These are phyloP conservation scores for Diaporthe vaccinii DNA, from an alignment of 2,329 filamentous ascomycete genomes.

Conservation along the genomic window DNA sequence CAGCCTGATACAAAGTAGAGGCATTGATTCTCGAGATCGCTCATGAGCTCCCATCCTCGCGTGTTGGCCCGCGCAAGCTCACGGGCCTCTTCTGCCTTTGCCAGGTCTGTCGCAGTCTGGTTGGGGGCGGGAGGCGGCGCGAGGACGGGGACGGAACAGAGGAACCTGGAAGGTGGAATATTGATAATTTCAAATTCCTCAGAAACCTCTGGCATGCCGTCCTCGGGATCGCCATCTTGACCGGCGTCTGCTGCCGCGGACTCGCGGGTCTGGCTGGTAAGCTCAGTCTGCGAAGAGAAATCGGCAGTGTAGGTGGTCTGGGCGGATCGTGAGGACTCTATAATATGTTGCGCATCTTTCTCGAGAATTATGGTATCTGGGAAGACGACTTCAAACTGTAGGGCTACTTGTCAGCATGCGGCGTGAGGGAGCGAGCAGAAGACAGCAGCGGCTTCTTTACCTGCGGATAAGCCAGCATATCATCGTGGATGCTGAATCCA, in stretches of 20 bases:
- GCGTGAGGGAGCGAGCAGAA: neutral
- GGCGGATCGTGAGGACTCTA: conserved; percentile 56
- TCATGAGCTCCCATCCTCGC: conserved; percentile 84
- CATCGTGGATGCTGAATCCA: conserved; percentile 88
- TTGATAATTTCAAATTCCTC: conserved; percentile 81
- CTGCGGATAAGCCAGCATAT: conserved; percentile 88
- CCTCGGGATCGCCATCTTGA: conserved; percentile 47
- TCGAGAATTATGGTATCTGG: conserved; percentile 80
- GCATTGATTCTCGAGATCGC: conserved; percentile 82
- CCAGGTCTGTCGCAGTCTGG: conserved; percentile 75
- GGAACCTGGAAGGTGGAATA: conserved; percentile 77
- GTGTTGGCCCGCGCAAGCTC: conserved; percentile 83
- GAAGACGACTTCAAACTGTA: conserved; percentile 84
- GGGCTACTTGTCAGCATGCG: neutral
- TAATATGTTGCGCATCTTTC: conserved; percentile 73
- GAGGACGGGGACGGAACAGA: conserved; percentile 87
- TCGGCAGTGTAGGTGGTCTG: conserved; percentile 57
- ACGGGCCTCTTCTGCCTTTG: conserved; percentile 81
- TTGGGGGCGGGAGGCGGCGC: conserved; percentile 69
- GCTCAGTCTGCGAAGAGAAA: conserved; percentile 56
- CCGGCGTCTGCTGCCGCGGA: conserved; percentile 51
- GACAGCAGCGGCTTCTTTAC: conserved; percentile 58
- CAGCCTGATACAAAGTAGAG: conserved; percentile 87
- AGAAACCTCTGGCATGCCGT: conserved; percentile 52
- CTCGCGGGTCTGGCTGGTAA: conserved; percentile 53